Percentiles rank a stretch among this genome's conserved stretches.
These are phyloP conservation scores for Lotmaria passim DNA, from an alignment of 208 protist genomes.

Conservation along the genomic window DNA sequence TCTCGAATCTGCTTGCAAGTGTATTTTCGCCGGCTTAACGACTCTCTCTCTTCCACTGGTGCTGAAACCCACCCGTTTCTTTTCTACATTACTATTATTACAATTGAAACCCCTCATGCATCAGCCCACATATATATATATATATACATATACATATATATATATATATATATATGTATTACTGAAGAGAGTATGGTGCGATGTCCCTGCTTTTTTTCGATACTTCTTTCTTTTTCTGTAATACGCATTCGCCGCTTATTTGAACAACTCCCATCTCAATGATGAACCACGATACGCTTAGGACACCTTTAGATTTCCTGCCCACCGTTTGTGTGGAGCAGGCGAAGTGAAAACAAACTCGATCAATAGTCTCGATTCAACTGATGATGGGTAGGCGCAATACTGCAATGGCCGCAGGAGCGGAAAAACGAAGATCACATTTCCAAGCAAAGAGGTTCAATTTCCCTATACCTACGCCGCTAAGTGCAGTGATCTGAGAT, in stretches of 20 bases:
- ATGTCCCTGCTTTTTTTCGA: neutral
- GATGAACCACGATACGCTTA: slow-evolving; percentile 34
- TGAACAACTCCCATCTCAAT: neutral
- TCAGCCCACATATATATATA: too few relatives aligned
- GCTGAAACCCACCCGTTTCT: too few relatives aligned
- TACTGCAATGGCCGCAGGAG: neutral
- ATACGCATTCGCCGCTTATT: too few relatives aligned
- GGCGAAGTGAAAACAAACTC: slow-evolving; percentile 28
- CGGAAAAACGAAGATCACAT: slow-evolving; percentile 32
- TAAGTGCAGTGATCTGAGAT: slow-evolving; percentile 48
- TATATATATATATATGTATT: too few relatives aligned
- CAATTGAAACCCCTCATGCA: too few relatives aligned
- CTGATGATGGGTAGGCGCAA: slow-evolving; percentile 6
- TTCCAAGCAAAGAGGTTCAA: slow-evolving; percentile 39
- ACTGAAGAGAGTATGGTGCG: too few relatives aligned
- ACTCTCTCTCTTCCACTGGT: too few relatives aligned
- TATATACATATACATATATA: too few relatives aligned
- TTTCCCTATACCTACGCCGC: slow-evolving; percentile 34
- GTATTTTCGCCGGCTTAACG: too few relatives aligned
- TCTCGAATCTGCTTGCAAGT: too few relatives aligned
- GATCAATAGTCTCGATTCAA: slow-evolving; percentile 38
- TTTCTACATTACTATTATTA: slow-evolving; percentile 12
- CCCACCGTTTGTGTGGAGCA: neutral
- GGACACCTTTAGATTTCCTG: slow-evolving; percentile 32
- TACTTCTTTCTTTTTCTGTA: neutral